Base-by-base conservation (phyloP, 257 asterid genomes). In the Buddleja alternifolia region DNA sequence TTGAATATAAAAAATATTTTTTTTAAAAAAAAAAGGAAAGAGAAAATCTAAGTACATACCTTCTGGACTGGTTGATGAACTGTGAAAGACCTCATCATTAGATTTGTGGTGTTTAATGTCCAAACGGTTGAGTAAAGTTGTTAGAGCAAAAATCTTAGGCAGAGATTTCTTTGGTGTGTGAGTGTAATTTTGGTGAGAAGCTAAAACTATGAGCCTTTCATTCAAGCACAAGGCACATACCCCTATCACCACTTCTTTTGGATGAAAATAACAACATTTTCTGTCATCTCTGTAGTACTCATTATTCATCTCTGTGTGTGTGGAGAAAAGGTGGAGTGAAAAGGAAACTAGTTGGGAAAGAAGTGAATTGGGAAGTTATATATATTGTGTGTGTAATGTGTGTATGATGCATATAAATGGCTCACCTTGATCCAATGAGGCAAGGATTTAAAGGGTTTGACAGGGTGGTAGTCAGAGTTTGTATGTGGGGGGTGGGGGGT, bases 201-300 rank as follows among this genome's bases (percentile, higher is more conserved):
- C 90, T 69, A 92, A 70, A 40, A 89, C 37, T 39, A 84, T 67
- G 52, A 92, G 93, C 87, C 78, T 87, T 60, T 92, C 90, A 65
- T 85, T 78, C 82, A 92, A 76, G 77, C 98, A 92, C 59, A 85
- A 68, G 16, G 93, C 91, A 70, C 96, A 92, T 6, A 92, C 82
- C 6, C 98, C 98, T 1, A 92, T 54, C 0, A 89, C 85, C 47
- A 63, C 39, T 8, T 83, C 89, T 46, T 65, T 73, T 1, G 96
- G 91, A 73, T 91, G 97, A 56, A 85, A 83, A 76, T 62, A 76
- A 73, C 96, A 90, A 75, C 71, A 79, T 67, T 45, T 72, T 12
- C 76, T 66, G 14, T 59, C 85, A 36, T 81, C 81, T 55, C 39
- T 78, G 51, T 20, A 37, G 12, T 68, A 78, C 16, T 32, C 53